Evolutionary conservation across 192 early-diverging fungal genomes (phyloP), one percentile per base, ranked within the genome.

Genomic region (Oehlia diaphana): DNA sequence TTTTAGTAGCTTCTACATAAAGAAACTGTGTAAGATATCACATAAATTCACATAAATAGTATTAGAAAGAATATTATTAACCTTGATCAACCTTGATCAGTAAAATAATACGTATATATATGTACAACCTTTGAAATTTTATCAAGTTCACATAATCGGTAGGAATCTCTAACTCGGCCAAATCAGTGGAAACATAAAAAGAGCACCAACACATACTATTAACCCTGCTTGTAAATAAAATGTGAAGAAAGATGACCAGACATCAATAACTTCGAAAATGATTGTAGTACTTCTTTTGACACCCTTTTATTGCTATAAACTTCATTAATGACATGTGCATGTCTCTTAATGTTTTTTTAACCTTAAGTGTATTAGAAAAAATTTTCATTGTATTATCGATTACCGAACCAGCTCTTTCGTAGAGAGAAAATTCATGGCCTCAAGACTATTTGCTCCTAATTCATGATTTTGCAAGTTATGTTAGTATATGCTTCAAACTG

Each of bases 211-310:
- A 63, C 64, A 76, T 23, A 76, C n/a, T n/a, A n/a, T n/a, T 26
- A 72, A 50, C 9, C 44, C n/a, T 50, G 13, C 14, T 72, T 50
- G 14, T 50, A 72, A 49, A 23, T 26, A 35, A 72, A 72, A 19
- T 47, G 21, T 64, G 61, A 76, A 26, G 47, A 31, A 76, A 76
- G 10, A 64, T 65, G 49, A 19, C 13, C 62, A 28, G 61, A 61
- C 14, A 76, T 76, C 1, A 76, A 49, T 28, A 76, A 37, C 23
- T 76, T 76, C 9, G 2, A 7, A 63, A 76, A 76, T 23, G 42
- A 21, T n/a, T 64, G 28, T 37, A 67, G 35, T 37, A 76, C 62
- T 67, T 53, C 21, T 76, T 81, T 81, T 23, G 80, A 68, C 26
- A 81, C 63, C 31, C 31, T 31, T 31, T 31, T 31, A 31, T 31